Conservation (phyloP, 371 early-diverging fungal species). For the Batkoa obscura region DNA sequence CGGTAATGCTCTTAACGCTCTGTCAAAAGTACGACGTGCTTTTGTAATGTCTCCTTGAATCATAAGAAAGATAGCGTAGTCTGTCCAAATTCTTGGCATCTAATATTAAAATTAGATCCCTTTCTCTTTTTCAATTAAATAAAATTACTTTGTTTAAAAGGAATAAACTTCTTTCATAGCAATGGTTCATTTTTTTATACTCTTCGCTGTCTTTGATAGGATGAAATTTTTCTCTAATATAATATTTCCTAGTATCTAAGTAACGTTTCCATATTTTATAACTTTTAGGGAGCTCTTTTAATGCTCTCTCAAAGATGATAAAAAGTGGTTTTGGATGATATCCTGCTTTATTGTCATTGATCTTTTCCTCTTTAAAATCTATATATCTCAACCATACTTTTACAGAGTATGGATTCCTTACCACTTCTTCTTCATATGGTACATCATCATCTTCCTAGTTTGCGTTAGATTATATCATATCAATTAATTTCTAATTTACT, state of each 20-base stretch:
- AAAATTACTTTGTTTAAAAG: slow-evolving; percentile 61
- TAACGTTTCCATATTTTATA: slow-evolving; percentile 92
- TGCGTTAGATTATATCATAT: not conserved
- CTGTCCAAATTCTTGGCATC: slow-evolving; percentile 73
- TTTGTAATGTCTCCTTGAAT: slow-evolving; percentile 48
- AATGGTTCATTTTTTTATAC: slow-evolving; percentile 40
- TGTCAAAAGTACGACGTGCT: slow-evolving; percentile 73
- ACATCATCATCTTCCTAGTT: slow-evolving; percentile 38
- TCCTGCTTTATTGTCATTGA: slow-evolving; percentile 8
- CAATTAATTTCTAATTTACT: no score
- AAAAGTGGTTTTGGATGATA: slow-evolving; percentile 21
- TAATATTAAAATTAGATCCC: slow-evolving; percentile 11
- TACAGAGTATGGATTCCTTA: slow-evolving; percentile 61
- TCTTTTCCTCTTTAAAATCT: slow-evolving; percentile 50
- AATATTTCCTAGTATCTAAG: slow-evolving; percentile 44
- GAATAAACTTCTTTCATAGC: slow-evolving; percentile 72
- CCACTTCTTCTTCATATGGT: slow-evolving; percentile 80
- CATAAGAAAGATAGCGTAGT: slow-evolving; percentile 48
- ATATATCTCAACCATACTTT: slow-evolving; percentile 79
- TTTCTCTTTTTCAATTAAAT: not conserved
- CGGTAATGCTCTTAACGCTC: slow-evolving; percentile 75
- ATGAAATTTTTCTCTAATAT: slow-evolving; percentile 22
- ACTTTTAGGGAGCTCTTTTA: slow-evolving; percentile 71
- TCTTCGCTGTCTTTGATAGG: slow-evolving; percentile 26
- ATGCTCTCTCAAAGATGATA: slow-evolving; percentile 71